Evolutionary conservation across 2,329 filamentous ascomycete species (phyloP).

Genomic region (Cladosporium phlei): DNA sequence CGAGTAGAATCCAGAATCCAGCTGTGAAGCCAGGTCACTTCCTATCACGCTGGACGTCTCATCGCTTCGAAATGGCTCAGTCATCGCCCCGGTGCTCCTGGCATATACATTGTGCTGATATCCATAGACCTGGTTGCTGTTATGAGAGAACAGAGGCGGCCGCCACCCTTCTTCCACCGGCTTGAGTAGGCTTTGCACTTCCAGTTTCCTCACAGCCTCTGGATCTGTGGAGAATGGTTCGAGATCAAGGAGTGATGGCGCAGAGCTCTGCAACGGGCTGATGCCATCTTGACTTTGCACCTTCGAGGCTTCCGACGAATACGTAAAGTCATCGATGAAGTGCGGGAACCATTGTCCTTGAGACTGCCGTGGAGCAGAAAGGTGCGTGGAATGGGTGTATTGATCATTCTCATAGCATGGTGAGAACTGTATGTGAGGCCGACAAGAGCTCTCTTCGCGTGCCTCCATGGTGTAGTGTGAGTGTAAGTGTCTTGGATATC

Average conservation of each 20-base stretch:
- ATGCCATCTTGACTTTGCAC: background rate
- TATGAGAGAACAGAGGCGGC: background rate
- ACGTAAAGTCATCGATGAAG: background rate
- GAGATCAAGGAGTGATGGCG: background rate
- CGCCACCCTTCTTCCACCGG: background rate
- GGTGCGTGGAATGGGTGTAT: too few relatives aligned
- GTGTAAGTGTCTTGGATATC: background rate
- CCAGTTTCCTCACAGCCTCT: background rate
- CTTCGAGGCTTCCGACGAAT: background rate
- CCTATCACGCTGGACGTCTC: background rate
- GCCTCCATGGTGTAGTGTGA: background rate
- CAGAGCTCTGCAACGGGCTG: background rate
- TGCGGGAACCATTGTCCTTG: background rate
- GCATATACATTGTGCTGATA: background rate
- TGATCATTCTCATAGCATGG: background rate
- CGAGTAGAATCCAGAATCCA: slow-evolving; percentile 1
- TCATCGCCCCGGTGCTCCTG: background rate
- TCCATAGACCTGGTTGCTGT: background rate
- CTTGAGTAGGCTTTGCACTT: slow-evolving; percentile 1
- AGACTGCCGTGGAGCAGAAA: background rate
- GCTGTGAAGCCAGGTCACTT: background rate
- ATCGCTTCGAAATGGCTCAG: background rate
- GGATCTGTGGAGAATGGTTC: background rate
- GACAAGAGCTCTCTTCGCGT: background rate
- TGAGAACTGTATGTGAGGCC: background rate